Evolutionary conservation across 306 rosid genomes (phyloP).

Genomic region (Spatholobus suberectus): DNA sequence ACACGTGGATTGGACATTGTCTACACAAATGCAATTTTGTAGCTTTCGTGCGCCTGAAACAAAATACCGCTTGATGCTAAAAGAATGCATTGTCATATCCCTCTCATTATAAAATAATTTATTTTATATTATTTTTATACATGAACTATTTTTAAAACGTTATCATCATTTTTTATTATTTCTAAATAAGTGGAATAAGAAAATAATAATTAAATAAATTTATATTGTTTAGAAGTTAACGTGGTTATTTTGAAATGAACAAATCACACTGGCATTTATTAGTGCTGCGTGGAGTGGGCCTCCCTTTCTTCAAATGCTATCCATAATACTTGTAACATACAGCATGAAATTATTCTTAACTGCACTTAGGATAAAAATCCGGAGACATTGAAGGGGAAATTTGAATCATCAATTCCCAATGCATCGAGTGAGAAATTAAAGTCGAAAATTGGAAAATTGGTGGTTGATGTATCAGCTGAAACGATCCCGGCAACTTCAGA

Average conservation of each 20-base stretch:
- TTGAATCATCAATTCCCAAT: conserved; percentile 53
- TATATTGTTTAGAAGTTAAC: background rate
- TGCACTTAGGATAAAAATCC: conserved; percentile 52
- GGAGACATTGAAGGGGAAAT: conserved; percentile 58
- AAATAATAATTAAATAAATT: background rate
- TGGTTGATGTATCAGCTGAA: conserved; percentile 64
- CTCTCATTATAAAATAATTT: too few relatives aligned
- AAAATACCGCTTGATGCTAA: too few relatives aligned
- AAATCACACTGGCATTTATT: background rate
- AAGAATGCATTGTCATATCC: too few relatives aligned
- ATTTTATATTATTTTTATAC: too few relatives aligned
- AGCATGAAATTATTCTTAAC: background rate
- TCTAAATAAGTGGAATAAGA: background rate
- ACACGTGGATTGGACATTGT: background rate
- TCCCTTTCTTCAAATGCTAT: background rate
- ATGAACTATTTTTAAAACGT: too few relatives aligned
- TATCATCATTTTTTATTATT: too few relatives aligned
- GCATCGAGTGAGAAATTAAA: conserved; percentile 66
- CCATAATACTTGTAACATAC: background rate
- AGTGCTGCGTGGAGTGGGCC: background rate
- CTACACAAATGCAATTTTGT: too few relatives aligned
- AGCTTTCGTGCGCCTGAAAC: background rate
- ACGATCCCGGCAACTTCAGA: conserved; percentile 56
- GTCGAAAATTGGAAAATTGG: conserved; percentile 67
- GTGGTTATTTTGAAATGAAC: background rate